phyloP scores from a whole-genome alignment of 169 alveolate genomes.

The Plasmodium gallinaceum region DNA sequence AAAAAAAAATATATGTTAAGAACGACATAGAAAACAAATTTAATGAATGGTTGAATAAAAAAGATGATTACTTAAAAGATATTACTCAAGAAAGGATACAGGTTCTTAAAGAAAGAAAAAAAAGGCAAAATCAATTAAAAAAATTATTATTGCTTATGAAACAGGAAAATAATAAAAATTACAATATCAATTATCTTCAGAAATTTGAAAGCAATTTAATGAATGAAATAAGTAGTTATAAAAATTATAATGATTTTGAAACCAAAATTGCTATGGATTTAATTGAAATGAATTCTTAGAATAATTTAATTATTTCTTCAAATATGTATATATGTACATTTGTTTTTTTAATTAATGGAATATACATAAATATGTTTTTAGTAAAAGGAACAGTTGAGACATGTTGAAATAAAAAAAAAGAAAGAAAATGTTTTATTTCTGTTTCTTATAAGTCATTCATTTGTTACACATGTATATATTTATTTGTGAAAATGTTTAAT shows the following conservation, averaged over 20 bases:
- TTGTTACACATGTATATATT: no score
- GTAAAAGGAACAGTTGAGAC: no score
- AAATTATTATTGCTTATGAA: conserved; percentile 50
- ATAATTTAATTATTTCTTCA: background rate
- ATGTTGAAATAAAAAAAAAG: no score
- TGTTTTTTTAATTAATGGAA: no score
- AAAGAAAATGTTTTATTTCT: no score
- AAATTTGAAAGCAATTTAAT: conserved; percentile 48
- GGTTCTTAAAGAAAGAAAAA: conserved; percentile 47
- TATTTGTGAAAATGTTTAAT: no score
- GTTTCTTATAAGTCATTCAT: no score
- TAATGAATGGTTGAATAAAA: conserved; percentile 41
- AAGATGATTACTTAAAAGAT: conserved; percentile 43
- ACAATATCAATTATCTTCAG: conserved; percentile 56
- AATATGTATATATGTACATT: no score
- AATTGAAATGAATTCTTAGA: conserved; percentile 1
- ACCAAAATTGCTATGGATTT: conserved; percentile 30
- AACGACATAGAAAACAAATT: conserved; percentile 35
- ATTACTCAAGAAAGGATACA: conserved; percentile 41
- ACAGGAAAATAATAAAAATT: conserved; percentile 57
- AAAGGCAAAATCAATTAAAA: conserved; percentile 40
- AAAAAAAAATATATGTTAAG: conserved; percentile 17
- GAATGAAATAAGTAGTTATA: conserved; percentile 38
- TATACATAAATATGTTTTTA: no score
- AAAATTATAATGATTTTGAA: conserved; percentile 46